Base-by-base conservation (phyloP, 2,329 filamentous ascomycete genomes). In the Phialophora chinensis region DNA sequence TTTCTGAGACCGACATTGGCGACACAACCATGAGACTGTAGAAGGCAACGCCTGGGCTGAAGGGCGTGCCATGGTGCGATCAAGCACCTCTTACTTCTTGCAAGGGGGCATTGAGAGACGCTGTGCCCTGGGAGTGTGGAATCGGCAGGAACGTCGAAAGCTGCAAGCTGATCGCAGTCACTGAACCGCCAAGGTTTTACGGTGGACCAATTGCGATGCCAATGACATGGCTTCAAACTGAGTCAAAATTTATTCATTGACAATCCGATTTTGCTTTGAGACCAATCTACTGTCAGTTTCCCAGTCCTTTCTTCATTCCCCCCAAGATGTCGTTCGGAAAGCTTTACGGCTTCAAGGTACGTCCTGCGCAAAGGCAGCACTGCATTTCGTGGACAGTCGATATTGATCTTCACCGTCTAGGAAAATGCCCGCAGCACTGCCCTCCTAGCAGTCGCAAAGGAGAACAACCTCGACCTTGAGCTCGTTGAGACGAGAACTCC, bases 301-400 rank as follows among this genome's bases (percentile, higher is more conserved):
- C 47, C 20, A n/a, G 12, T 42, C 54, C 31, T 17, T 38, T 31
- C 52, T 17, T n/a, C 61, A 44, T 49, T 64, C 54, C 66, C 60
- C 20, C 76, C 85, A 92, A 87, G 81, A 96, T 96, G 91, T 87
- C 91, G 80, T 98, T 99, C 88, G 95, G 95, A 85, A 99, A 96
- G 87, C 88, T 99, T 79, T 98, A 95, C 88, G 91, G 90, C 80
- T 88, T 87, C 82, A 80, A 87, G 84, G 94, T 96, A 89, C 75
- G 84, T 77, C 72, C 31, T 14, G 52, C 52, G 64, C 73, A 73
- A 69, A 72, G 64, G 70, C 72, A 63, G 67, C 49, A 68, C 68
- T 70, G 69, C 64, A 42, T 50, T 67, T 59, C 55, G 59, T 54
- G 62, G 49, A 68, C 57, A 50, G 57, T 10, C 31, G 65, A 61